Conservation (phyloP, 208 protist species). For the Crithidia thermophila region DNA sequence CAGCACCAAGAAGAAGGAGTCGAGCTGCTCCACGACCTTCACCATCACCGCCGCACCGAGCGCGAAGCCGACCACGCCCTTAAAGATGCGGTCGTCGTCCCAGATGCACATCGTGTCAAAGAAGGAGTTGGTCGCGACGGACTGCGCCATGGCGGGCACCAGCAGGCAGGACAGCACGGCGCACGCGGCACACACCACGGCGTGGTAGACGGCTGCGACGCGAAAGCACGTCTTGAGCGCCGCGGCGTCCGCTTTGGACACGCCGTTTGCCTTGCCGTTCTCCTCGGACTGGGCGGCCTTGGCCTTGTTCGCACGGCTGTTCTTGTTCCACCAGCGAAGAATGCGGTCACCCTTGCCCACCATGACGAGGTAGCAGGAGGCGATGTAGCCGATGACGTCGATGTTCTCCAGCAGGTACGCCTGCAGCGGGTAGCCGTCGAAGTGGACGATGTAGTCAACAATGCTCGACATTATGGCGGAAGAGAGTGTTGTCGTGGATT, state of each 20-base stretch:
- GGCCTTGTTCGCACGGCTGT: neutral
- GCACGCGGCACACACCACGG: conserved; percentile 35
- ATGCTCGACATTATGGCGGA: conserved; percentile 23
- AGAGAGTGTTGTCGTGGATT: too few species aligned
- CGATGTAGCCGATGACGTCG: conserved; percentile 56
- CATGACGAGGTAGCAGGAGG: conserved; percentile 55
- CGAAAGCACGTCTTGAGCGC: conserved; percentile 30
- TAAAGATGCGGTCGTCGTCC: conserved; percentile 38
- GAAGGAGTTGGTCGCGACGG: conserved; percentile 17
- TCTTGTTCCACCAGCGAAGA: conserved; percentile 38
- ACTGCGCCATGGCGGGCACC: conserved; percentile 34
- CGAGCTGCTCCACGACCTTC: conserved; percentile 73
- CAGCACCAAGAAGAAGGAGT: conserved; percentile 81
- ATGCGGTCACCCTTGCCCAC: conserved; percentile 48
- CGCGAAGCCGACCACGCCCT: conserved; percentile 52
- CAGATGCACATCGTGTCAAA: conserved; percentile 44
- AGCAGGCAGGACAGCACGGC: conserved; percentile 29
- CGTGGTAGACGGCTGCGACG: conserved; percentile 47
- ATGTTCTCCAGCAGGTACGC: conserved; percentile 46
- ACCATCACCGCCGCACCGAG: conserved; percentile 56
- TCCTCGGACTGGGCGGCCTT: neutral
- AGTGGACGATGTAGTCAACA: conserved; percentile 29
- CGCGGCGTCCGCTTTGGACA: conserved; percentile 3
- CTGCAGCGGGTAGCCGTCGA: conserved; percentile 45
- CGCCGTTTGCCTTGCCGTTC: conserved; percentile 16